Evolutionary conservation across 176 grass and related monocot genomes (phyloP), one percentile per base, ranked within the genome.

Genomic region (Cenchrus fungigraminus): DNA sequence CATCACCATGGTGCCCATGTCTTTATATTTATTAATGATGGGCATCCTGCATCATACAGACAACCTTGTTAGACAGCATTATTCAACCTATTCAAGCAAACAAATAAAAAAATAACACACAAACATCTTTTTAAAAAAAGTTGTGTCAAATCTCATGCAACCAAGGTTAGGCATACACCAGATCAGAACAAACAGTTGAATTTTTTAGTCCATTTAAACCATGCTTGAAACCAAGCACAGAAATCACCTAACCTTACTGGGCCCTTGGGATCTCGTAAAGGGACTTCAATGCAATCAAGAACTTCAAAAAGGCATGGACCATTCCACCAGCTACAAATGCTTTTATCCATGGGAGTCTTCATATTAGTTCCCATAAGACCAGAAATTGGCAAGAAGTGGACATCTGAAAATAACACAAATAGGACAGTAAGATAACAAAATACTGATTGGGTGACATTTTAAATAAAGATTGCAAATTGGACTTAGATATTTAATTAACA

Each of bases 21-120:
- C 96, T 85, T 94, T 98, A 85, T 94, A 98, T 78, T 95, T 98
- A 86, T 98, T 93, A 85, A 98, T 98, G 62, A 98, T 89, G 2
- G 96, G 96, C 93, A 98, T 91, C 88, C 96, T 98, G 71, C 76
- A 92, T 68, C 20, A 87, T 9, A 69, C 44, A 68, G 28, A 13
- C 34, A 34, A 3, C 34, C 34, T 34, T 34, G 34, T 34, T 34
- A 34, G 34, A 34, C 34, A 34, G 34, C 34, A 34, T 3, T 34
- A 34, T 34, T 34, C 34, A 34, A 34, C 34, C 34, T 34, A 34
- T 34, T 34, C 34, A 34, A 34, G 34, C 34, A 34, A 34, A 34
- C 34, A 34, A 25, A 71, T 20, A 76, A 57, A 65, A 71, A 19
- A 56, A 9, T 20, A 31, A 20, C 44, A 8, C 44, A 45, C 44